Percentiles rank a stretch among this genome's conserved stretches.
Conservation (phyloP, 176 grass and related monocot species). For the Saccharum officinarum region DNA sequence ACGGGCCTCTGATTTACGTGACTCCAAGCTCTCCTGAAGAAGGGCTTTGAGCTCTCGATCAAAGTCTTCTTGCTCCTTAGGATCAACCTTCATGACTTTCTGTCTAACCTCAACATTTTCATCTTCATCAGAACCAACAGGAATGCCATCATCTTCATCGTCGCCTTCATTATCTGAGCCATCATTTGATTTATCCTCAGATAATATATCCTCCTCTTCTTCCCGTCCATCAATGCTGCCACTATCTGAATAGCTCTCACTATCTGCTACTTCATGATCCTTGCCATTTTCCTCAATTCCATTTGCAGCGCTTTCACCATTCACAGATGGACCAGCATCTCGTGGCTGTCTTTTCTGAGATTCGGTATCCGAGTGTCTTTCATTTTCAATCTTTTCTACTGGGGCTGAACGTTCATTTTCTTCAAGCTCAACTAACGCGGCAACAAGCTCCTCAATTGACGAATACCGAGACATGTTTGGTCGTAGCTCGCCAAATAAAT, state of each 20-base stretch:
- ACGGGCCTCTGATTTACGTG: constrained; percentile 80
- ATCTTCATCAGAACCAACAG: constrained; percentile 89
- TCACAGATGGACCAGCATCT: constrained; percentile 35
- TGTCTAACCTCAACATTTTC: constrained; percentile 80
- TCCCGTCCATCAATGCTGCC: constrained; percentile 72
- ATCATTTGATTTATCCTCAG: constrained; percentile 83
- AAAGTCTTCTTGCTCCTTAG: constrained; percentile 93
- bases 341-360: constrained; percentile 54
- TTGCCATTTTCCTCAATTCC: constrained; percentile 67
- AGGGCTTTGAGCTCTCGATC: constrained; percentile 89
- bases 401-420: constrained; percentile 66
- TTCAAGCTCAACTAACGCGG: constrained; percentile 80
- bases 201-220: constrained; percentile 85
- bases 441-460: constrained; percentile 79
- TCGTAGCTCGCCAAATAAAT: constrained; percentile 78
- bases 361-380: constrained; percentile 68
- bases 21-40: constrained; percentile 95
- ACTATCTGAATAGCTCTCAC: constrained; percentile 88
- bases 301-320: constrained; percentile 55
- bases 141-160: constrained; percentile 77
- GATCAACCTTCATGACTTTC: constrained; percentile 81
- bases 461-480: constrained; percentile 91
- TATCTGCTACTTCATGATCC: constrained; percentile 64
- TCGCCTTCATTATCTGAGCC: constrained; percentile 80
- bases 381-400: constrained; percentile 54